Conservation (phyloP, 1,284 basidiomycete species). For the Ceratobasidium sp. region DNA sequence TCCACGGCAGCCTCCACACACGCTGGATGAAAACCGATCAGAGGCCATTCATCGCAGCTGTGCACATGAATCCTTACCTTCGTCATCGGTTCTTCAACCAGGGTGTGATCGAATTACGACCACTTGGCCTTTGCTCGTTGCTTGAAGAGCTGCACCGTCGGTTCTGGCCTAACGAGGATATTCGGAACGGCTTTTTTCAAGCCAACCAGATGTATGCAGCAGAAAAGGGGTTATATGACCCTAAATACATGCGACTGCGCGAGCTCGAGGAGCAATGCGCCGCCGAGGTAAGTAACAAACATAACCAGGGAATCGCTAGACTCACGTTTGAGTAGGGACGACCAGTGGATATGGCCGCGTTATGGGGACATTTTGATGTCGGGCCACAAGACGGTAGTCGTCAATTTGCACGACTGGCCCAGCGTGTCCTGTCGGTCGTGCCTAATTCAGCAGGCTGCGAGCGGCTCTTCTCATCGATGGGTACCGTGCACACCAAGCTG, state of each 20-base stretch:
- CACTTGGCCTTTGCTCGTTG: background rate
- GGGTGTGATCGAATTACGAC: background rate
- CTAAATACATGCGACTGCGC: no score
- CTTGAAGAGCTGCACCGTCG: no score
- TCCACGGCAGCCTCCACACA: constrained; percentile 58
- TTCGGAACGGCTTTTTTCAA: no score
- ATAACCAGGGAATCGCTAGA: no score
- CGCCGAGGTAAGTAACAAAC: no score
- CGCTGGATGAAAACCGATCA: constrained; percentile 62
- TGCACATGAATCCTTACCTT: constrained; percentile 58
- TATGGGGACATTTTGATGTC: background rate
- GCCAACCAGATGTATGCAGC: no score
- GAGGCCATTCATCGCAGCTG: constrained; percentile 60
- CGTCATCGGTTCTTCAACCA: background rate
- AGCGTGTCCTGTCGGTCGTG: constrained; percentile 51
- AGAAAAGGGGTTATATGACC: no score
- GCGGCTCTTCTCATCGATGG: constrained; percentile 51
- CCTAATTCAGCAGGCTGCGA: constrained; percentile 53
- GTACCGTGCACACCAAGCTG: constrained; percentile 51
- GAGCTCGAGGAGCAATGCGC: no score
- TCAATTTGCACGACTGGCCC: constrained; percentile 51
- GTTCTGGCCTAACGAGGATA: background rate
- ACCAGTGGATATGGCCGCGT: background rate
- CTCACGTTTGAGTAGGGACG: background rate
- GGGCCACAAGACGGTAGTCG: constrained; percentile 42